These are phyloP conservation scores for Stylosanthes scabra DNA, from an alignment of 331 rosid species.

Conservation along the genomic window DNA sequence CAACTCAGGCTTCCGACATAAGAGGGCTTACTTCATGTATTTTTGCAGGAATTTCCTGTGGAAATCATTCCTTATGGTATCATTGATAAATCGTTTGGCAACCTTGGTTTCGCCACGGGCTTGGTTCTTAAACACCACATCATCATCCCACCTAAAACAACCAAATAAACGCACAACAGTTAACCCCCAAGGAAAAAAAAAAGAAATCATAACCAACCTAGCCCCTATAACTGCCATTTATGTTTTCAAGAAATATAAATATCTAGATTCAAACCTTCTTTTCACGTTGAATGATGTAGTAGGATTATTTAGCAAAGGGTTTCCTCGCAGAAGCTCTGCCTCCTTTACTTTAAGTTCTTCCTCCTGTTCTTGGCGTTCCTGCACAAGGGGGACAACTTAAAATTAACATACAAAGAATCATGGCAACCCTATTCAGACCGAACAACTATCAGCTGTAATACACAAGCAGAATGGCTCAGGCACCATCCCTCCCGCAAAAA, in stretches of 20 bases:
- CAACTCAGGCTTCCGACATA: not conserved
- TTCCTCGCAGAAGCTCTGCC: constrained; percentile 84
- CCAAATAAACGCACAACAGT: not conserved
- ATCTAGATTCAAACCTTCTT: constrained; percentile 62
- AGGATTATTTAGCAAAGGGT: constrained; percentile 77
- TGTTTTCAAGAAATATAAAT: constrained; percentile 5
- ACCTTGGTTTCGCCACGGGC: constrained; percentile 91
- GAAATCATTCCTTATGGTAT: constrained; percentile 91
- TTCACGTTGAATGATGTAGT: constrained; percentile 80
- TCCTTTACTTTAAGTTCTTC: constrained; percentile 94
- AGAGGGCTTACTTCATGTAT: constrained; percentile 76
- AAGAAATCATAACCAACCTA: not conserved
- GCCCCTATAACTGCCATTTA: not conserved
- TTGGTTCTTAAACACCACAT: constrained; percentile 91
- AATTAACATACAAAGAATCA: constrained; percentile 1
- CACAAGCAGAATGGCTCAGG: not conserved
- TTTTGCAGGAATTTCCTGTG: constrained; percentile 88
- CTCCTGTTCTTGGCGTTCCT: constrained; percentile 74
- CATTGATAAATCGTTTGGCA: constrained; percentile 92
- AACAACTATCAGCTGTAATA: not conserved
- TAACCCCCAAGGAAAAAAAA: no score
- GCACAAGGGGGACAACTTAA: constrained; percentile 22
- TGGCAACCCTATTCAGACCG: not conserved
- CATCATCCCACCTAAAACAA: constrained; percentile 84
- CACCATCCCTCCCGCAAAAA: not conserved